Percentiles rank a stretch among this genome's conserved stretches.
phyloP scores from a whole-genome alignment of 73 alveolate genomes.

The Paramecium sonneborni region DNA sequence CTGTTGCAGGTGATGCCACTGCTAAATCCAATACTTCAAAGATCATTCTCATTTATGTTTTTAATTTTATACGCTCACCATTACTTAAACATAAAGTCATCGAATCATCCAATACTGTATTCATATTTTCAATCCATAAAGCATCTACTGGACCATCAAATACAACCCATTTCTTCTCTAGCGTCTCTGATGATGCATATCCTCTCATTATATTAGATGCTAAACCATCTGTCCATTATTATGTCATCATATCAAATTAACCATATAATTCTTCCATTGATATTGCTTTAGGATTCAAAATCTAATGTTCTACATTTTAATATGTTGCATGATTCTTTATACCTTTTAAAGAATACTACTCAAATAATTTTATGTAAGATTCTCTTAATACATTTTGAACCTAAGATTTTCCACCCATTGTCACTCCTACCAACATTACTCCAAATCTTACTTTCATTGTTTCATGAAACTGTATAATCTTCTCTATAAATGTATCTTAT shows the following conservation, averaged over 20 bases:
- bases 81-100: conserved; percentile 85
- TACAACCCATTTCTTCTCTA: conserved; percentile 84
- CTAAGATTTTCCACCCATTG: conserved; percentile 93
- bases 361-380: conserved; percentile 81
- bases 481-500: conserved; percentile 75
- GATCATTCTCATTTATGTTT: conserved; percentile 69
- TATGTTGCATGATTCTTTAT: conserved; percentile 78
- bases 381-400: conserved; percentile 77
- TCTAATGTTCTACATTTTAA: conserved; percentile 82
- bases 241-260: conserved; percentile 88
- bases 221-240: conserved; percentile 98
- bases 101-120: conserved; percentile 99
- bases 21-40: conserved; percentile 77
- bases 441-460: conserved; percentile 97
- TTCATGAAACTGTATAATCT: conserved; percentile 92
- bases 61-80: conserved; percentile 74
- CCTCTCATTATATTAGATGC: conserved; percentile 91
- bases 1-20: conserved; percentile 83
- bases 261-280: conserved; percentile 95
- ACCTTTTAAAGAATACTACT: conserved; percentile 41
- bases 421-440: conserved; percentile 93
- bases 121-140: conserved; percentile 98
- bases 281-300: conserved; percentile 92
- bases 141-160: conserved; percentile 99
- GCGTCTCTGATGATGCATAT: conserved; percentile 80